Conservation (phyloP, 805 yeast species). For the Teunomyces gatunensis region DNA sequence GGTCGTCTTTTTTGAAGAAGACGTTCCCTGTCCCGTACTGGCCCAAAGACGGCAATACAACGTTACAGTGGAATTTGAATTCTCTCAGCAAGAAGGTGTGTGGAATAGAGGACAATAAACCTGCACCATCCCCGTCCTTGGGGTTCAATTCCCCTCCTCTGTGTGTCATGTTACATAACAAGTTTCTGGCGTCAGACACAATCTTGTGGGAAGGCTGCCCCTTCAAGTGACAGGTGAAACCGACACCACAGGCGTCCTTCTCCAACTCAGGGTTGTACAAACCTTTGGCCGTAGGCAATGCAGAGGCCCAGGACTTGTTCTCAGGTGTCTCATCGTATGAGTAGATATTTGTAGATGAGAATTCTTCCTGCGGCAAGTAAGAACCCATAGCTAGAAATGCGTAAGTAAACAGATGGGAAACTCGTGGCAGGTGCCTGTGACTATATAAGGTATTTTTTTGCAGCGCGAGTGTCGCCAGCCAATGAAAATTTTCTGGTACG, state of each 20-base stretch:
- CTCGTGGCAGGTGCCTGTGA: background rate
- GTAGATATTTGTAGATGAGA: constrained; percentile 43
- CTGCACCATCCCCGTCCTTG: constrained; percentile 98
- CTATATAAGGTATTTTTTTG: background rate
- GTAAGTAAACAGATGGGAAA: background rate
- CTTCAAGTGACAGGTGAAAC: constrained; percentile 92
- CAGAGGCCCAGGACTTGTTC: constrained; percentile 88
- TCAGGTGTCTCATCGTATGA: constrained; percentile 71
- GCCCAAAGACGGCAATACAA: constrained; percentile 71
- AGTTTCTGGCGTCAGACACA: constrained; percentile 81
- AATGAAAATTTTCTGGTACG: constrained; percentile 4
- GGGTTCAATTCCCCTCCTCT: constrained; percentile 99
- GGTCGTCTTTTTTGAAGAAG: constrained; percentile 84
- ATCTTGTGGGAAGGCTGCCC: constrained; percentile 87
- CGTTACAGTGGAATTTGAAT: constrained; percentile 65
- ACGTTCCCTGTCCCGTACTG: constrained; percentile 95
- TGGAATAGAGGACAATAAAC: constrained; percentile 89
- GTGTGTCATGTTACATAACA: constrained; percentile 97
- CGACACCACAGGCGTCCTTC: constrained; percentile 98
- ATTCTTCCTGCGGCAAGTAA: constrained; percentile 40
- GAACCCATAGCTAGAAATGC: constrained; percentile 23
- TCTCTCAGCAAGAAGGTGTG: constrained; percentile 85
- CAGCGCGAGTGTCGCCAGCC: constrained; percentile 3
- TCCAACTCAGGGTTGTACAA: constrained; percentile 91
- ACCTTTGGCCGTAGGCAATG: constrained; percentile 83